Percentiles rank a stretch among this genome's conserved stretches.
Evolutionary conservation across 805 yeast genomes (phyloP).

Genomic region (Metschnikowia koreensis): DNA sequence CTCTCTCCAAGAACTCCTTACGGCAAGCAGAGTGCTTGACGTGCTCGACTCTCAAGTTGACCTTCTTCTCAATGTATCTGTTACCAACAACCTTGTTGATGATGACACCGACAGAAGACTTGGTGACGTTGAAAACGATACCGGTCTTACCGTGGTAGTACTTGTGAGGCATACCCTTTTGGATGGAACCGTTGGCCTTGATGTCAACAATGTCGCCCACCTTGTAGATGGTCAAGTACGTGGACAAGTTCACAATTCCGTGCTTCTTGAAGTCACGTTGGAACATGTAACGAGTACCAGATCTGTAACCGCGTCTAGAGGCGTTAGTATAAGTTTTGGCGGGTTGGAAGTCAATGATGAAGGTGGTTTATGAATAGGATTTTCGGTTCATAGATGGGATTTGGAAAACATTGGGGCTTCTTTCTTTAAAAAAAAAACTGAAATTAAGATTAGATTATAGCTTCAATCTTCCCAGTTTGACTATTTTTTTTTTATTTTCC

Average conservation of each 20-base stretch:
- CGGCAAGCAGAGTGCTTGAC: slow-evolving; percentile 99
- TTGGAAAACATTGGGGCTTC: too few relatives aligned
- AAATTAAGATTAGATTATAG: too few relatives aligned
- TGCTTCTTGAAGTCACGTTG: slow-evolving; percentile 98
- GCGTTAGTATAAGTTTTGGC: slow-evolving; percentile 23
- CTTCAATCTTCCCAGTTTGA: too few relatives aligned
- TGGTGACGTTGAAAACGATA: slow-evolving; percentile 98
- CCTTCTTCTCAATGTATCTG: slow-evolving; percentile 99
- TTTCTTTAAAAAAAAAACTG: too few relatives aligned
- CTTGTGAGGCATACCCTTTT: slow-evolving; percentile 99
- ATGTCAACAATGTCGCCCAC: slow-evolving; percentile 99
- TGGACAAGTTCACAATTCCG: slow-evolving; percentile 91
- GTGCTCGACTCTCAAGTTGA: slow-evolving; percentile 98
- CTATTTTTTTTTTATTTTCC: too few relatives aligned
- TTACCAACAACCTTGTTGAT: slow-evolving; percentile 97
- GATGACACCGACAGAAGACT: slow-evolving; percentile 96
- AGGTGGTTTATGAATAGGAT: background rate
- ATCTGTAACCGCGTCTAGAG: slow-evolving; percentile 92
- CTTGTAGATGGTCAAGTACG: slow-evolving; percentile 96
- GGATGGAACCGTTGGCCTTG: slow-evolving; percentile 98
- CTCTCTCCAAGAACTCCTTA: slow-evolving; percentile 98
- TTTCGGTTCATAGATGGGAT: too few relatives aligned
- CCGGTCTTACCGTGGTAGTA: slow-evolving; percentile 99
- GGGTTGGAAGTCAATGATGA: background rate
- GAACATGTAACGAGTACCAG: slow-evolving; percentile 99